These are phyloP conservation scores for Umbellularia californica DNA, from an alignment of 164 flowering plant species.

Conservation along the genomic window DNA sequence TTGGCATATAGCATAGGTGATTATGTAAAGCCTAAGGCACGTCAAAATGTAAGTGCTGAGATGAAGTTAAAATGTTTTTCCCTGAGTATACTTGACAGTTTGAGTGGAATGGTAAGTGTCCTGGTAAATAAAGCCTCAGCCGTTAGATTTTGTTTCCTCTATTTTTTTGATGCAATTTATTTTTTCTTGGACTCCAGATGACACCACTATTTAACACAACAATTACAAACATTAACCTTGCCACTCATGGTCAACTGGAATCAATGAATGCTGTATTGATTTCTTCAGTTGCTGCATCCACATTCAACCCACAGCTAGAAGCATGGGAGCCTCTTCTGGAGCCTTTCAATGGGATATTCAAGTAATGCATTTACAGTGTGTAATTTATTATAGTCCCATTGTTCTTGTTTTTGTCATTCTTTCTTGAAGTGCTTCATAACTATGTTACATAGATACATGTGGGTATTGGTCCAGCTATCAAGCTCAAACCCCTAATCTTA, in stretches of 20 bases:
- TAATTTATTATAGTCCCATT: neutral
- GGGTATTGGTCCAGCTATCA: neutral
- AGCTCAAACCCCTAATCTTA: neutral
- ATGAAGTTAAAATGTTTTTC: slow-evolving; percentile 81
- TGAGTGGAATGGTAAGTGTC: slow-evolving; percentile 79
- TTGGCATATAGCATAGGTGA: slow-evolving; percentile 83
- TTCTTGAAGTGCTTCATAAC: neutral
- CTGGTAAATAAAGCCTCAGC: neutral
- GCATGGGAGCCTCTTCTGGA: slow-evolving; percentile 99
- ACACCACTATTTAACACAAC: slow-evolving; percentile 89
- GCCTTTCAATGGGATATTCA: slow-evolving; percentile 98
- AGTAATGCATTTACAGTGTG: slow-evolving; percentile 38
- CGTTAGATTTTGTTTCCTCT: neutral
- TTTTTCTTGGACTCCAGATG: slow-evolving; percentile 48
- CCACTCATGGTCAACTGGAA: slow-evolving; percentile 80
- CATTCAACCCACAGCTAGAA: slow-evolving; percentile 84
- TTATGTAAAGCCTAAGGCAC: slow-evolving; percentile 74
- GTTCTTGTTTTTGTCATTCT: neutral
- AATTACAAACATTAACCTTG: slow-evolving; percentile 84
- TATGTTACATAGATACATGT: neutral
- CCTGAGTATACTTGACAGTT: slow-evolving; percentile 77
- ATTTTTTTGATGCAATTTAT: neutral
- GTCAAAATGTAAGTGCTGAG: slow-evolving; percentile 81
- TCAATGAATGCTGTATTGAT: slow-evolving; percentile 94
- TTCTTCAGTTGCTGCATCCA: slow-evolving; percentile 94